phyloP scores from a whole-genome alignment of 805 yeast genomes.

The Yarrowia keelungensis region DNA sequence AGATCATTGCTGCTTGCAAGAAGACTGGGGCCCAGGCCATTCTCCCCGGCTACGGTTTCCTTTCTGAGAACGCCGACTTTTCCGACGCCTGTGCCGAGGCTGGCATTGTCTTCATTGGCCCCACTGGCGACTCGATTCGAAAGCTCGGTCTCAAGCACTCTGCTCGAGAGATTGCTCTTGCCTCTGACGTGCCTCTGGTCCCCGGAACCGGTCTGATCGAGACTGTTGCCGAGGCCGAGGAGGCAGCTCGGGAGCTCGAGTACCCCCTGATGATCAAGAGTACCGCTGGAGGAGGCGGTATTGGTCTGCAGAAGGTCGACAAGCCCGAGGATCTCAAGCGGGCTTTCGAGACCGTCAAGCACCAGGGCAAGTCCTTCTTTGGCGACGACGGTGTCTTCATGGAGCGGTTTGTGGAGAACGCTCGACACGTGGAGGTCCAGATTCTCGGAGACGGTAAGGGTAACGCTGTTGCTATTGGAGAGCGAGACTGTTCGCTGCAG shows the following conservation, averaged over 20 bases:
- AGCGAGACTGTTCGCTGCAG: constrained; percentile 96
- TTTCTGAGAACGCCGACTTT: constrained; percentile 95
- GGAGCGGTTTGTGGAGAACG: constrained; percentile 92
- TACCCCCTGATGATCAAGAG: constrained; percentile 97
- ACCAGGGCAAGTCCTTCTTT: constrained; percentile 90
- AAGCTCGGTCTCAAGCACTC: constrained; percentile 93
- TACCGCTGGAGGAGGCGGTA: constrained; percentile 99
- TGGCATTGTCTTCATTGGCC: constrained; percentile 95
- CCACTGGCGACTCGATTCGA: constrained; percentile 90
- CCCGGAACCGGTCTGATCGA: constrained; percentile 93
- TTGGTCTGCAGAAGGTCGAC: constrained; percentile 94
- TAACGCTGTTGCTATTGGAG: constrained; percentile 91
- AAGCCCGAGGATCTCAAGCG: constrained; percentile 77
- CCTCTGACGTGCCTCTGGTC: constrained; percentile 93
- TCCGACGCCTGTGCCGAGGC: constrained; percentile 84
- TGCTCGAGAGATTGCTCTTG: constrained; percentile 90
- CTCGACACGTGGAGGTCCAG: constrained; percentile 96
- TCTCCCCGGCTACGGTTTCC: constrained; percentile 96
- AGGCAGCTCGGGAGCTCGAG: constrained; percentile 70
- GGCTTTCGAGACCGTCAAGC: constrained; percentile 89
- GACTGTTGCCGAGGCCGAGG: constrained; percentile 74
- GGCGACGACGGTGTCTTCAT: constrained; percentile 96
- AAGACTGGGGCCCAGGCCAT: constrained; percentile 89
- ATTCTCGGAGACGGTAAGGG: constrained; percentile 97
- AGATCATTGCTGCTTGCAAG: constrained; percentile 85